These are phyloP conservation scores for Biscutella laevigata DNA, from an alignment of 441 rosid species.

Conservation along the genomic window DNA sequence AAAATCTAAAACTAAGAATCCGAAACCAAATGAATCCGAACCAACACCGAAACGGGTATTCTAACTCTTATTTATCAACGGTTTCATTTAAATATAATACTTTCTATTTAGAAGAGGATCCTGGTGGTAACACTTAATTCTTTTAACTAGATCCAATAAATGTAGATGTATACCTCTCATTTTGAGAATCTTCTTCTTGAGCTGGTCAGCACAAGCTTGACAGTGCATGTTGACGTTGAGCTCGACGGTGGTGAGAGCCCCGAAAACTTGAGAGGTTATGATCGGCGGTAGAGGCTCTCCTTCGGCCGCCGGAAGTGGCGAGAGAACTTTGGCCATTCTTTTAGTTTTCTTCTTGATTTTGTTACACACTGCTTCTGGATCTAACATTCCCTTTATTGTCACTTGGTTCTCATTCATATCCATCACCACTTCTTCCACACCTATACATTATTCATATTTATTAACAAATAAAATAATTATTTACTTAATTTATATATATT, in stretches of 20 bases:
- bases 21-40: too few relatives aligned
- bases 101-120: too few relatives aligned
- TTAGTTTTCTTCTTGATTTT: conserved; percentile 68
- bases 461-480: background rate
- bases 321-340: conserved; percentile 57
- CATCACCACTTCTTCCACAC: conserved; percentile 63
- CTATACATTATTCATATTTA: conserved; percentile 26
- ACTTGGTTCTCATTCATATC: conserved; percentile 70
- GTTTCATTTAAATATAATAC: too few relatives aligned
- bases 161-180: conserved; percentile 58
- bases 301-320: conserved; percentile 68
- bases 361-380: conserved; percentile 66
- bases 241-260: conserved; percentile 56
- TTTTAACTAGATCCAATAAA: background rate
- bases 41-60: too few relatives aligned
- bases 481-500: background rate
- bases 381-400: conserved; percentile 64
- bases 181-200: conserved; percentile 69
- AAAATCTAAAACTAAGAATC: too few relatives aligned
- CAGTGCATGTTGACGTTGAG: conserved; percentile 85
- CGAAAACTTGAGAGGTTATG: conserved; percentile 62
- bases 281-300: conserved; percentile 66
- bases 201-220: conserved; percentile 85
- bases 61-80: too few relatives aligned
- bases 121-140: too few relatives aligned